Evolutionary conservation across 306 rosid species (phyloP).

Genomic region (Quercus variabilis): DNA sequence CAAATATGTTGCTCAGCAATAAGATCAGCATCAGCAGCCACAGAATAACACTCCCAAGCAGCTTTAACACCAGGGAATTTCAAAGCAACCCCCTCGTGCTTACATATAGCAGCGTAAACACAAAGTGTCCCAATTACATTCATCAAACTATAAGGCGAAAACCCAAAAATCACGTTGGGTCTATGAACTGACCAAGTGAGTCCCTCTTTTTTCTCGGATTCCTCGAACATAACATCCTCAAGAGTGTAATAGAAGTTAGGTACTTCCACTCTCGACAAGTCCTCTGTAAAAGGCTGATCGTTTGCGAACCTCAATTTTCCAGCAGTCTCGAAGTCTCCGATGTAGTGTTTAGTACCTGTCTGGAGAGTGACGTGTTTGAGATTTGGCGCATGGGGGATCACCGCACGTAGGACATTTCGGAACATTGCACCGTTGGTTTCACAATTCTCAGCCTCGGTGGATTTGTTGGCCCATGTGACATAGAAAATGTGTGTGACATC

Average conservation of each 20-base stretch:
- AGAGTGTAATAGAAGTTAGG: conserved; percentile 57
- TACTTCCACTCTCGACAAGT: conserved; percentile 43
- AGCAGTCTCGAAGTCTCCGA: conserved; percentile 17
- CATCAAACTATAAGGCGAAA: conserved; percentile 68
- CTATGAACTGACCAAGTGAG: conserved; percentile 63
- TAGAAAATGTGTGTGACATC: no score
- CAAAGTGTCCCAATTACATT: conserved; percentile 45
- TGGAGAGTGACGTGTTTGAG: conserved; percentile 75
- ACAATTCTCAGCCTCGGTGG: no score
- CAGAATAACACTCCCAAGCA: conserved; percentile 43
- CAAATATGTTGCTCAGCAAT: no score
- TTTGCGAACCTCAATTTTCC: background rate
- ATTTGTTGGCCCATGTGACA: no score
- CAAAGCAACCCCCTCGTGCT: conserved; percentile 52
- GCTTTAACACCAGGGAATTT: conserved; percentile 49
- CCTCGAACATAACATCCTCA: conserved; percentile 53
- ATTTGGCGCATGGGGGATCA: background rate
- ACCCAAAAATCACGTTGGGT: conserved; percentile 49
- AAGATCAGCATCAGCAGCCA: no score
- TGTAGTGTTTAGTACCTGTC: conserved; percentile 58
- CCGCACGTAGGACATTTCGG: no score
- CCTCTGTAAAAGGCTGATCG: conserved; percentile 65
- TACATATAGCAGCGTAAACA: conserved; percentile 68
- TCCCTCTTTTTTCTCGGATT: conserved; percentile 37
- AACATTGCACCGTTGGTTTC: no score